Percentiles rank a stretch among this genome's conserved stretches.
Evolutionary conservation across 306 rosid genomes (phyloP).

Genomic region (Quercus engelmannii): DNA sequence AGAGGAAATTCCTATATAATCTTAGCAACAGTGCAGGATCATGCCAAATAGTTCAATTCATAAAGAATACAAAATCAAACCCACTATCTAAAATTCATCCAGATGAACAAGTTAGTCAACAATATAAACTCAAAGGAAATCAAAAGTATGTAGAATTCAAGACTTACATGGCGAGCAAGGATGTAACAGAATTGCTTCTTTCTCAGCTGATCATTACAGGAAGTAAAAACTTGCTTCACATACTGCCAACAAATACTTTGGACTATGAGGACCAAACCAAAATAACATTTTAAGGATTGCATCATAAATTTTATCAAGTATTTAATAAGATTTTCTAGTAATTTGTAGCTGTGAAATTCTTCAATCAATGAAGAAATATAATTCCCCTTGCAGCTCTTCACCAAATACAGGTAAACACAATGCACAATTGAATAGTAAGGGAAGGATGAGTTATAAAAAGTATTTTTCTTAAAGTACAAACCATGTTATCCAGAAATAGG

Average conservation of each 20-base stretch:
- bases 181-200: conserved; percentile 94
- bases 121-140: neutral
- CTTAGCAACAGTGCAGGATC: neutral
- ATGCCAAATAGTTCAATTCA: neutral
- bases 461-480: conserved; percentile 33
- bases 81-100: neutral
- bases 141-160: neutral
- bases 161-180: conserved; percentile 87
- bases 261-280: conserved; percentile 33
- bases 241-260: conserved; percentile 50
- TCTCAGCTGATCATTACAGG: conserved; percentile 59
- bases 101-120: neutral
- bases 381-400: neutral
- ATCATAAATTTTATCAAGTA: neutral
- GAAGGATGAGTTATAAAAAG: neutral
- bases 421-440: conserved; percentile 6
- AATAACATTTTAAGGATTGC: conserved; percentile 7
- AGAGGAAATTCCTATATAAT: neutral
- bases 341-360: neutral
- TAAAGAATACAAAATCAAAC: neutral
- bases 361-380: neutral
- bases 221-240: conserved; percentile 62
- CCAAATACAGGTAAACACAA: conserved; percentile 19
- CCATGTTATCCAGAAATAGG: conserved; percentile 77
- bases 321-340: too few species aligned